Conservation (phyloP, 1,139 yeast genomes). For the Trichomonascaceae sp. region DNA sequence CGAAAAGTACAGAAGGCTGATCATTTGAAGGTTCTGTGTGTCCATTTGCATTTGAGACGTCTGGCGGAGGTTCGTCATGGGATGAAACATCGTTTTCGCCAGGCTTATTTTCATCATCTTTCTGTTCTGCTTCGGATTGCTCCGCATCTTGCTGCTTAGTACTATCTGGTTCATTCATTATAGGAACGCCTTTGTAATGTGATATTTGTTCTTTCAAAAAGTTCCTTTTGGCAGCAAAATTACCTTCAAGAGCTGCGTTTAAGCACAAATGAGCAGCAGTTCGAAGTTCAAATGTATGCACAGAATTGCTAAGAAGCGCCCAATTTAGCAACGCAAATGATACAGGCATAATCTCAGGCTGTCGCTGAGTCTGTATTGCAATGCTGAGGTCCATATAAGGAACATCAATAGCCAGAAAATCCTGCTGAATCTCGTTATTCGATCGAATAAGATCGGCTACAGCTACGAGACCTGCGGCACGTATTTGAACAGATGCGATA, state of each 20-base stretch:
- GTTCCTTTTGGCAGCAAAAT: slow-evolving; percentile 49
- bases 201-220: slow-evolving; percentile 63
- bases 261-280: slow-evolving; percentile 63
- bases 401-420: slow-evolving; percentile 77
- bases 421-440: slow-evolving; percentile 57
- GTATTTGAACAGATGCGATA: slow-evolving; percentile 52
- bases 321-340: slow-evolving; percentile 72
- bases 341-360: slow-evolving; percentile 50
- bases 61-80: not conserved
- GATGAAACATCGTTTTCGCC: slow-evolving; percentile 2
- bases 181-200: slow-evolving; percentile 32
- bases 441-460: slow-evolving; percentile 71
- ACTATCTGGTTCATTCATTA: not conserved
- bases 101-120: slow-evolving; percentile 7
- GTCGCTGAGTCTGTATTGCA: slow-evolving; percentile 36
- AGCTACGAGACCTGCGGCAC: slow-evolving; percentile 63
- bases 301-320: slow-evolving; percentile 72
- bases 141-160: not conserved
- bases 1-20: slow-evolving; percentile 3
- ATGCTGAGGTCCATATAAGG: slow-evolving; percentile 86
- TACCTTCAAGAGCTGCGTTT: slow-evolving; percentile 62
- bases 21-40: not conserved
- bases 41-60: slow-evolving; percentile 1
- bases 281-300: slow-evolving; percentile 76
- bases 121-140: slow-evolving; percentile 1